Base-by-base conservation (phyloP, 768 basidiomycete species). In the Trichaptum fuscoviolaceum region DNA sequence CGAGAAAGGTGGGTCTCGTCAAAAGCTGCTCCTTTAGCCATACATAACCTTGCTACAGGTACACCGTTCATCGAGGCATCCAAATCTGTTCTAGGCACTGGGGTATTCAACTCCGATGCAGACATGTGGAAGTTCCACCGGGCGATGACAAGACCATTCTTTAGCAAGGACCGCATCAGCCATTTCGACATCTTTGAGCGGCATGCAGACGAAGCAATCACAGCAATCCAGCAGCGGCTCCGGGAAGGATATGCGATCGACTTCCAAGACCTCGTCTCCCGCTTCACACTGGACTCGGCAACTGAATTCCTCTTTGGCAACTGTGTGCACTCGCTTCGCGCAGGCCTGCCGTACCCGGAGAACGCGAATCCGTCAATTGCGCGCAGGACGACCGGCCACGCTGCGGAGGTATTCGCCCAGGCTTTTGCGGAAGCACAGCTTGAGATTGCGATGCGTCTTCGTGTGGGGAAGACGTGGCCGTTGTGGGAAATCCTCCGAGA, bases 21-120 rank as follows among this genome's bases (percentile, higher is more conserved):
- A 20, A 36, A 17, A 23, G 58, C 23, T 27, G 20, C 20, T 35
- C 12, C 34, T 10, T 24, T 8, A 3, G 3, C 63, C n/a, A 25
- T 17, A 59, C 24, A 7, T 57, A 67, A 68, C 70, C 24, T 15
- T 25, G 18, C 9, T 63, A 15, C 62, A 83, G 83, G 83, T 27
- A 71, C 79, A 65, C 74, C 75, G n/a, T 82, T 87, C 62, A 80
- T 76, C 60, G 68, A 75, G 24, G 76, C 76, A 18, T 79, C 84
- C 79, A 73, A 75, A 3, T 78, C 81, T 1, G 78, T 89, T 12
- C 74, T 89, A 18, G 89, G 89, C 0, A 80, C 81, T 12, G 89
- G 89, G 0, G 85, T 90, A 4, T 90, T 90, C 73, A 89, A 90
- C 69, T 84, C 86, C 17, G 87, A 89, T 64, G 87, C 87, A 82